These are phyloP conservation scores for Xylariaceae sp. DNA, from an alignment of 2,329 filamentous ascomycete genomes.

Conservation along the genomic window DNA sequence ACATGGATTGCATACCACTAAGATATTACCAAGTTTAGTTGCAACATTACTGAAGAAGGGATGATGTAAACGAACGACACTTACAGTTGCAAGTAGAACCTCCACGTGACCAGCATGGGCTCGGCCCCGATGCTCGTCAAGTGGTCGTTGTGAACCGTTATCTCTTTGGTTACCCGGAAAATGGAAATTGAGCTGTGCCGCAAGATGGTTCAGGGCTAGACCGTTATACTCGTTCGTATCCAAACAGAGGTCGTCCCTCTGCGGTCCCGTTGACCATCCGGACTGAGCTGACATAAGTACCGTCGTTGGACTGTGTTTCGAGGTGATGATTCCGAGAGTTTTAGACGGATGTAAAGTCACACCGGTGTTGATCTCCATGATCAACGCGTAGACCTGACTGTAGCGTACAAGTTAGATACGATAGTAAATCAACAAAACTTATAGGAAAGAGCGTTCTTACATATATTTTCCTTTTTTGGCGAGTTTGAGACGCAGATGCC, in stretches of 20 bases:
- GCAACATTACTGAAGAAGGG: not conserved
- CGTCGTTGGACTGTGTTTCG: conserved; percentile 6
- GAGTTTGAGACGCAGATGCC: conserved; percentile 15
- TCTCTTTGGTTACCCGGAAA: conserved; percentile 20
- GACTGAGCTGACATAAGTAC: conserved; percentile 20
- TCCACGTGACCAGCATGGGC: conserved; percentile 26
- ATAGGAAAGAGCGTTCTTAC: too few species aligned
- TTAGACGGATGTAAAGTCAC: conserved; percentile 17
- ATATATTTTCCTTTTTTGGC: conserved; percentile 7
- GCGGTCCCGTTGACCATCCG: conserved; percentile 13
- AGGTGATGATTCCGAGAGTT: conserved; percentile 19
- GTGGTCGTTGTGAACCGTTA: conserved; percentile 3
- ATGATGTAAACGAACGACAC: not conserved
- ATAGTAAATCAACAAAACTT: not conserved
- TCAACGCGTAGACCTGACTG: conserved; percentile 16
- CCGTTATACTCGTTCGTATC: conserved; percentile 20
- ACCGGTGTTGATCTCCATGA: conserved; percentile 16
- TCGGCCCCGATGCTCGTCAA: conserved; percentile 17
- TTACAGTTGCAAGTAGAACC: conserved; percentile 17
- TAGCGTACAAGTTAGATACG: not conserved
- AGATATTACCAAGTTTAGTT: not conserved
- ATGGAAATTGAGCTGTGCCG: conserved; percentile 14
- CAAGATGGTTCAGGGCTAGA: conserved; percentile 8
- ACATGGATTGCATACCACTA: not conserved
- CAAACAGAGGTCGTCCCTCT: conserved; percentile 11